phyloP scores from a whole-genome alignment of 2,329 filamentous ascomycete species.

The Colletotrichum musicola region DNA sequence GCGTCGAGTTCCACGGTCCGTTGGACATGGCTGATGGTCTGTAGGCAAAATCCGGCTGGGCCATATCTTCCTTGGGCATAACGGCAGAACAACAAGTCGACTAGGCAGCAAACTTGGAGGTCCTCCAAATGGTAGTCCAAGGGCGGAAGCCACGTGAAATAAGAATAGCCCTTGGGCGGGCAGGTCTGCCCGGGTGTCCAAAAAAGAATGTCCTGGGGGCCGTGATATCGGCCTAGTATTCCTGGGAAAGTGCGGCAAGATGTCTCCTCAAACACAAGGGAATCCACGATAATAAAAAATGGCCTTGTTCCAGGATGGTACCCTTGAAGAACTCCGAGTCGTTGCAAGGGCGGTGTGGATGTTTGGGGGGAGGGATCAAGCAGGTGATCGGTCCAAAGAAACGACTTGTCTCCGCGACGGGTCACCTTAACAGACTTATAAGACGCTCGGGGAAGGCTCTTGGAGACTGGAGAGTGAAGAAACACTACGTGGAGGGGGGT shows the following conservation, averaged over 20 bases:
- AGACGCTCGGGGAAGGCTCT: constrained; percentile 30
- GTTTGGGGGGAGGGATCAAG: constrained; percentile 24
- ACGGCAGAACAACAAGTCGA: constrained; percentile 41
- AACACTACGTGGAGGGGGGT: constrained; percentile 32
- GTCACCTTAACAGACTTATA: constrained; percentile 38
- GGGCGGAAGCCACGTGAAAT: constrained; percentile 40
- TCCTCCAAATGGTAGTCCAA: constrained; percentile 28
- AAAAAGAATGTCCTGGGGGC: constrained; percentile 36
- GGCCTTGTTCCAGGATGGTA: constrained; percentile 40
- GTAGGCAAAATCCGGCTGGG: constrained; percentile 62
- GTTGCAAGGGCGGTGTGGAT: constrained; percentile 40
- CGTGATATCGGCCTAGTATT: constrained; percentile 38
- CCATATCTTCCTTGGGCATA: constrained; percentile 58
- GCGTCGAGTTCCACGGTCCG: constrained; percentile 63
- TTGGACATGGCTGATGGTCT: constrained; percentile 59
- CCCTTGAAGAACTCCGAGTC: constrained; percentile 36
- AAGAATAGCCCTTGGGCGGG: constrained; percentile 39
- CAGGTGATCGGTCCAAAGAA: constrained; percentile 41
- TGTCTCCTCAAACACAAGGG: constrained; percentile 40
- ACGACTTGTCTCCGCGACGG: constrained; percentile 40
- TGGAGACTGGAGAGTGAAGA: constrained; percentile 13
- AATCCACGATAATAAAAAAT: constrained; percentile 40
- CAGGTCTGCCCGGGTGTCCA: constrained; percentile 39
- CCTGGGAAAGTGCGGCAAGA: constrained; percentile 39
- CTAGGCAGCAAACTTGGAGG: constrained; percentile 35